Percentiles rank a stretch among this genome's conserved stretches.
Conservation (phyloP, 2,329 filamentous ascomycete species). For the Aspergillus alliaceus region DNA sequence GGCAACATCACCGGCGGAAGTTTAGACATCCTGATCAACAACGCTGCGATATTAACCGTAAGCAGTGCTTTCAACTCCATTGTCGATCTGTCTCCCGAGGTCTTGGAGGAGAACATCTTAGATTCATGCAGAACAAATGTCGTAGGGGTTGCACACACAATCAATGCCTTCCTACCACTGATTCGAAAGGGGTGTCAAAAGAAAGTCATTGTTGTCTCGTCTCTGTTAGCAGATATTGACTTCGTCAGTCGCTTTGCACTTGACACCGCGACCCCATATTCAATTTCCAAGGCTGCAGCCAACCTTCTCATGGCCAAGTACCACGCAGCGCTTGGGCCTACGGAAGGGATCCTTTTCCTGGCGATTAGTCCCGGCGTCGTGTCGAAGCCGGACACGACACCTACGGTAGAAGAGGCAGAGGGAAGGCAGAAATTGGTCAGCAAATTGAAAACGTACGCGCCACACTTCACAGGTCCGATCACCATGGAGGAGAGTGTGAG, state of each 20-base stretch:
- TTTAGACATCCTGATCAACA: constrained; percentile 46
- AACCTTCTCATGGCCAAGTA: constrained; percentile 47
- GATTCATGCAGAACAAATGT: constrained; percentile 15
- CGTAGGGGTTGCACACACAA: constrained; percentile 12
- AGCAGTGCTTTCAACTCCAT: constrained; percentile 37
- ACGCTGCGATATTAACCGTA: no score
- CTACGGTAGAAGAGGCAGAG: no score
- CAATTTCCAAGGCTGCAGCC: constrained; percentile 41
- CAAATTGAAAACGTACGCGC: no score
- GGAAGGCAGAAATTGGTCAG: no score
- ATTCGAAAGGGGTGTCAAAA: constrained; percentile 40
- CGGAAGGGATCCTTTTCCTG: constrained; percentile 35
- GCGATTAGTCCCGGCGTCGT: constrained; percentile 37
- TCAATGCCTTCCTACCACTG: constrained; percentile 44
- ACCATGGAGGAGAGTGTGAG: no score
- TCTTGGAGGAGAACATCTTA: no score
- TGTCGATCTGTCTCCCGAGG: constrained; percentile 21
- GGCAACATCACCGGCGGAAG: constrained; percentile 36
- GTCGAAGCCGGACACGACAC: no score
- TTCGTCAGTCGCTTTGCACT: constrained; percentile 23
- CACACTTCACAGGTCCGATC: no score
- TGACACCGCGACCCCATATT: constrained; percentile 31
- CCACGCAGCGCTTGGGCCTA: constrained; percentile 31
- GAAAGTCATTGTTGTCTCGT: constrained; percentile 45
- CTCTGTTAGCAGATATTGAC: constrained; percentile 34